Percentiles rank a stretch among this genome's conserved stretches.
Evolutionary conservation across 106 monocot species (phyloP).

Genomic region (Dioscorea alata): DNA sequence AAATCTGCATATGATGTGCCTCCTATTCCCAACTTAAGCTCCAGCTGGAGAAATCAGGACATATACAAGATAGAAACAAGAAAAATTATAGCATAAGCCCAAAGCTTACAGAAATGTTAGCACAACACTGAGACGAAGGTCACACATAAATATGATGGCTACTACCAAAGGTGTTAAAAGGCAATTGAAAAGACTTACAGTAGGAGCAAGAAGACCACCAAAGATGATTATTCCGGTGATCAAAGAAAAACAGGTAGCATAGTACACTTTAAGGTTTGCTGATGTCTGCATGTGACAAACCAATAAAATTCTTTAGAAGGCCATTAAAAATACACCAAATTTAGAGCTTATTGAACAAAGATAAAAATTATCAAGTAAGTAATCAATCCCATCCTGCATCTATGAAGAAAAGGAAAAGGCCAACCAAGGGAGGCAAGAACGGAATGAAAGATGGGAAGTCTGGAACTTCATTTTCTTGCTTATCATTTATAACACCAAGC

Average conservation of each 20-base stretch:
- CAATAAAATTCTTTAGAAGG: background rate
- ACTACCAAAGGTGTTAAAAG: background rate
- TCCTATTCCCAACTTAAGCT: constrained; percentile 91
- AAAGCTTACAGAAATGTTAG: too few relatives aligned
- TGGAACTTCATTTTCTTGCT: constrained; percentile 84
- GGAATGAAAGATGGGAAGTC: constrained; percentile 99
- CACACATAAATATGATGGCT: too few relatives aligned
- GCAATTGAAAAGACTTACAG: constrained; percentile 34
- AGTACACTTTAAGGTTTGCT: constrained; percentile 87
- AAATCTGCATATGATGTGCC: constrained; percentile 97
- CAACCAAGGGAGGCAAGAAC: constrained; percentile 91
- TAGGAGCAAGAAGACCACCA: constrained; percentile 91
- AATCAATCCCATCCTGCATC: too few relatives aligned
- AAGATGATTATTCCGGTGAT: constrained; percentile 78
- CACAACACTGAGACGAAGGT: too few relatives aligned
- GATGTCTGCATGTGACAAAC: constrained; percentile 51
- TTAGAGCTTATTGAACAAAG: too few relatives aligned
- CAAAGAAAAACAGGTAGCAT: constrained; percentile 78
- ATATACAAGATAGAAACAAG: background rate
- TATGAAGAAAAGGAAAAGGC: background rate
- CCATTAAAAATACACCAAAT: background rate
- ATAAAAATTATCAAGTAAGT: too few relatives aligned
- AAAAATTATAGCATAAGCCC: background rate
- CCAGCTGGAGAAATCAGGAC: constrained; percentile 44
- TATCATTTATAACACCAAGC: constrained; percentile 73